phyloP scores from a whole-genome alignment of 495 filamentous ascomycete genomes.

The Aspergillus ellipticus region DNA sequence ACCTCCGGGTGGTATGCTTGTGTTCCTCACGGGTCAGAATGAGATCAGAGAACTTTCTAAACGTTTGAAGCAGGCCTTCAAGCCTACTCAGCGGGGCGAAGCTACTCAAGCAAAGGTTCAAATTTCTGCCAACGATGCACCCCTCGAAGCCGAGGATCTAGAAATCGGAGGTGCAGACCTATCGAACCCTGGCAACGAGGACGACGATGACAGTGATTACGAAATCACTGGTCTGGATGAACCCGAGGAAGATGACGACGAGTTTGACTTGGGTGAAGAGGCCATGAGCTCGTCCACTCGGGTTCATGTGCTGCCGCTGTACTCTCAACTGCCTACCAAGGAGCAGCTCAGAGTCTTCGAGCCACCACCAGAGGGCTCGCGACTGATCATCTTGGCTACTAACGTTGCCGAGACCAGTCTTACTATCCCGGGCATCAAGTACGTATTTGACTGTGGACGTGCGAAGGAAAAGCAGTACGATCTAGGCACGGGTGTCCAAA shows the following conservation, averaged over 20 bases:
- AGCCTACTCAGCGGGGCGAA: constrained; percentile 50
- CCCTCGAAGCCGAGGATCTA: constrained; percentile 81
- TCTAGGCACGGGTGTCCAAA: constrained; percentile 81
- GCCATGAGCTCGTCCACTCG: constrained; percentile 62
- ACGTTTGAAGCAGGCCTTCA: constrained; percentile 69
- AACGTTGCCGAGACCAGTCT: constrained; percentile 97
- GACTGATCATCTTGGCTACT: constrained; percentile 88
- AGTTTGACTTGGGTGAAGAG: constrained; percentile 57
- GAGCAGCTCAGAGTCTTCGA: constrained; percentile 95
- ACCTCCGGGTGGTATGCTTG: constrained; percentile 86
- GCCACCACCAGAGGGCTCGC: constrained; percentile 73
- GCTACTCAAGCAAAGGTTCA: constrained; percentile 59
- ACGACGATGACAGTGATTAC: constrained; percentile 35
- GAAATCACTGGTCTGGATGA: constrained; percentile 50
- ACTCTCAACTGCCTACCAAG: constrained; percentile 88
- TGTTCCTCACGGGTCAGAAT: constrained; percentile 92
- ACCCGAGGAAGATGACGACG: constrained; percentile 55
- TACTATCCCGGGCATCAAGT: constrained; percentile 92
- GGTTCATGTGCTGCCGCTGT: constrained; percentile 86
- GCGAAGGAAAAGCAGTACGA: constrained; percentile 90
- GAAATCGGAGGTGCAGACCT: constrained; percentile 66
- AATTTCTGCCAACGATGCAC: constrained; percentile 72
- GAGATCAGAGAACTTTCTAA: constrained; percentile 81
- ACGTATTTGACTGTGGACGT: constrained; percentile 92
- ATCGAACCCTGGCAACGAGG: constrained; percentile 30